These are phyloP conservation scores for Pascua guehoae DNA, from an alignment of 1,284 basidiomycete genomes.

Conservation along the genomic window DNA sequence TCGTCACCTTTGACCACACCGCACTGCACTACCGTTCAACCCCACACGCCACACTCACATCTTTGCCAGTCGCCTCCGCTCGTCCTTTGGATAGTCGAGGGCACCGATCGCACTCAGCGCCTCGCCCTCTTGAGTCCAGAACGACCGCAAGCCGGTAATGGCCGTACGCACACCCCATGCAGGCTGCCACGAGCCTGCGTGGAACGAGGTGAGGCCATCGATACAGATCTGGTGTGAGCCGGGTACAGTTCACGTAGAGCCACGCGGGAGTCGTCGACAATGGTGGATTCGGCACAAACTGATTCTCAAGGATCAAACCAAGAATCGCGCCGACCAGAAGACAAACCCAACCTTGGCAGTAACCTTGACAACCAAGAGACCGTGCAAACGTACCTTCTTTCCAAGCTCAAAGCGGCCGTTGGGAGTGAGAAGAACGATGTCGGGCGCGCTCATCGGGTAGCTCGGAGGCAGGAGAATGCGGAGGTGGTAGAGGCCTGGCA, in stretches of 20 bases:
- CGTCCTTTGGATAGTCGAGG: conserved; percentile 71
- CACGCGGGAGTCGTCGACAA: too few species aligned
- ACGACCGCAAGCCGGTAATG: conserved; percentile 83
- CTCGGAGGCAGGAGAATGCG: conserved; percentile 85
- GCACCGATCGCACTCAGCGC: conserved; percentile 87
- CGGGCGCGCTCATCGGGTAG: conserved; percentile 91
- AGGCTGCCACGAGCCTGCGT: conserved; percentile 71
- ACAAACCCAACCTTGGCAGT: too few species aligned
- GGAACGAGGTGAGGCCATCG: conserved; percentile 73
- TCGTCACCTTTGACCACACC: too few species aligned
- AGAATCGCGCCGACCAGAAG: too few species aligned
- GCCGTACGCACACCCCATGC: conserved; percentile 98
- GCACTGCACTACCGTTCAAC: too few species aligned
- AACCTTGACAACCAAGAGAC: too few species aligned
- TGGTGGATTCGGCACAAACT: too few species aligned
- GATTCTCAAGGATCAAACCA: background rate
- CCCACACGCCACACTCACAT: too few species aligned
- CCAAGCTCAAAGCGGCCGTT: conserved; percentile 93
- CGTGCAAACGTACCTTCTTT: conserved; percentile 87
- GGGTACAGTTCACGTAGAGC: too few species aligned
- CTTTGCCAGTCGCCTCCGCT: conserved; percentile 74
- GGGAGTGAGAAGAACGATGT: conserved; percentile 90
- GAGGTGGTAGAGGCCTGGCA: conserved; percentile 70
- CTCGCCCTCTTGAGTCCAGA: conserved; percentile 84
- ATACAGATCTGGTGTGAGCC: conserved; percentile 71